Evolutionary conservation across 2,329 filamentous ascomycete genomes (phyloP).

Genomic region (Neofusicoccum cordaticola): DNA sequence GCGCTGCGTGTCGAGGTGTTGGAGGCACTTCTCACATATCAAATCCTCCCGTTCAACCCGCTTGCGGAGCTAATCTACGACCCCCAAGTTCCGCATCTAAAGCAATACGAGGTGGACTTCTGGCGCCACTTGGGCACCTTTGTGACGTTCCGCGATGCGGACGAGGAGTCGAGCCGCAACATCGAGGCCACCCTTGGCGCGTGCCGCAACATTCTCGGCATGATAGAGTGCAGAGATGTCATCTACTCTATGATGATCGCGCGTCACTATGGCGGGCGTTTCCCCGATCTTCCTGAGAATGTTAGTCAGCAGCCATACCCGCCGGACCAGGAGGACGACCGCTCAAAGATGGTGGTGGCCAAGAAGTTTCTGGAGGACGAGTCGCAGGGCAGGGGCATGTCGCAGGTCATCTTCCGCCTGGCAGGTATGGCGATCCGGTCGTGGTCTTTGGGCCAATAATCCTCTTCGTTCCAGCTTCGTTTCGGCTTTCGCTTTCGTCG

Average conservation of each 20-base stretch:
- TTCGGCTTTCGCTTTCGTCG: neutral
- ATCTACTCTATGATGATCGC: slow-evolving; percentile 85
- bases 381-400: slow-evolving; percentile 40
- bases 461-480: neutral
- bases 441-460: slow-evolving; percentile 30
- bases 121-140: slow-evolving; percentile 78
- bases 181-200: slow-evolving; percentile 65
- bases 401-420: slow-evolving; percentile 48
- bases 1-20: slow-evolving; percentile 69
- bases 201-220: slow-evolving; percentile 70
- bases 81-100: slow-evolving; percentile 38
- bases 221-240: slow-evolving; percentile 82
- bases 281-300: slow-evolving; percentile 44
- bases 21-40: slow-evolving; percentile 72
- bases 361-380: slow-evolving; percentile 49
- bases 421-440: slow-evolving; percentile 49
- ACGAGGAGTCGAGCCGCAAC: slow-evolving; percentile 53
- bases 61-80: slow-evolving; percentile 51
- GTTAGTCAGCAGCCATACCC: slow-evolving; percentile 26
- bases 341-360: slow-evolving; percentile 48
- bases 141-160: slow-evolving; percentile 62
- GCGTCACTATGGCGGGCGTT: slow-evolving; percentile 67
- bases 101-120: slow-evolving; percentile 65
- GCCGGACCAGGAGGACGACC: slow-evolving; percentile 33
- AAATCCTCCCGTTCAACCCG: slow-evolving; percentile 59